Conservation (phyloP, 306 rosid genomes). For the Elaeagnus macrophylla region DNA sequence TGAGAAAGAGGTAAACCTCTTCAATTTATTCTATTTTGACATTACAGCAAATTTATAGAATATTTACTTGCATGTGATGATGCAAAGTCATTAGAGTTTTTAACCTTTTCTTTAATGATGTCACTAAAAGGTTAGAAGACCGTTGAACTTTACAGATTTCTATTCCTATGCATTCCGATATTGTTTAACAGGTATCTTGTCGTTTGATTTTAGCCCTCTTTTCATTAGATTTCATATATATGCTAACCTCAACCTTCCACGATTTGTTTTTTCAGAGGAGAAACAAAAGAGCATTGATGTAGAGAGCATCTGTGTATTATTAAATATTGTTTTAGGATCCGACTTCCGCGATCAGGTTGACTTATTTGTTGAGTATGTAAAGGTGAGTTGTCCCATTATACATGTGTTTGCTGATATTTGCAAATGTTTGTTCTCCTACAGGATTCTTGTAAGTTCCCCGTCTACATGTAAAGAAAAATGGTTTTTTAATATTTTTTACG, state of each 20-base stretch:
- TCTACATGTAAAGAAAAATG: neutral
- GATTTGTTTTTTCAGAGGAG: slow-evolving; percentile 59
- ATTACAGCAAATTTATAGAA: neutral
- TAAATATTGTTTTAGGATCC: slow-evolving; percentile 76
- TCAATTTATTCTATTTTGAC: neutral
- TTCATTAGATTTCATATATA: slow-evolving; percentile 6
- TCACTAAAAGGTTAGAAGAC: no score
- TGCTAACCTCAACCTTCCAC: slow-evolving; percentile 13
- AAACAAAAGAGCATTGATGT: slow-evolving; percentile 97
- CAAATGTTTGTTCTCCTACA: neutral
- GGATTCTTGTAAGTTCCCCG: neutral
- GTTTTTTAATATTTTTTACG: no score
- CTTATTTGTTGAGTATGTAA: slow-evolving; percentile 69
- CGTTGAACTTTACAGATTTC: slow-evolving; percentile 59
- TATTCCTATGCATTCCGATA: slow-evolving; percentile 85
- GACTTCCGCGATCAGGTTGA: slow-evolving; percentile 63
- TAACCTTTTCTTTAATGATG: slow-evolving; percentile 15
- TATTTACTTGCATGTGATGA: slow-evolving; percentile 1
- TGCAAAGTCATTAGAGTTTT: slow-evolving; percentile 13
- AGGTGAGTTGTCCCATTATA: slow-evolving; percentile 39
- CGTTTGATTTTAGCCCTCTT: slow-evolving; percentile 1
- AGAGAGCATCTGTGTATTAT: slow-evolving; percentile 85
- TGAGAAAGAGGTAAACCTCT: slow-evolving; percentile 69
- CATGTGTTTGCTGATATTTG: slow-evolving; percentile 7
- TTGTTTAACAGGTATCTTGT: slow-evolving; percentile 77